A percentile compares a stretch with the other conserved stretches of the same genome.
Evolutionary conservation across 2,329 filamentous ascomycete genomes (phyloP).

Genomic region (Rhinocladiella similis): DNA sequence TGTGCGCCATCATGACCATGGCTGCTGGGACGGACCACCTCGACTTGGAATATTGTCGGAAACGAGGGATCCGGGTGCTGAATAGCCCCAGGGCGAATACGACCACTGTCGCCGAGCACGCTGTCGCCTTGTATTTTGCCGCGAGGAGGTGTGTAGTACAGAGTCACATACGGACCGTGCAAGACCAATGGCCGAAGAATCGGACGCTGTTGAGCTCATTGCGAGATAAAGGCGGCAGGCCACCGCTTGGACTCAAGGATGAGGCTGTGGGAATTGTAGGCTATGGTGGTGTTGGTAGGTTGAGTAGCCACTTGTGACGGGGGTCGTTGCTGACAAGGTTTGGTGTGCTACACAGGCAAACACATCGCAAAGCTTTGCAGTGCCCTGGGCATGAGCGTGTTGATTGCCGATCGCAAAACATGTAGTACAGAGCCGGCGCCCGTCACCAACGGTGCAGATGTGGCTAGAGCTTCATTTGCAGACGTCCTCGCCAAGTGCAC

Average conservation of each 20-base stretch:
- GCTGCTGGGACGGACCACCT: constrained; percentile 49
- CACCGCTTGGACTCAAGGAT: constrained; percentile 29
- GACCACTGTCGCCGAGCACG: constrained; percentile 49
- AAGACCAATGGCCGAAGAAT: constrained; percentile 41
- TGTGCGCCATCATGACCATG: constrained; percentile 45
- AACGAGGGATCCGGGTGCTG: constrained; percentile 44
- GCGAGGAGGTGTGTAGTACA: constrained; percentile 42
- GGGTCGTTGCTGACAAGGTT: not conserved
- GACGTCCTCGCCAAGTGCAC: constrained; percentile 32
- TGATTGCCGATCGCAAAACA: constrained; percentile 47
- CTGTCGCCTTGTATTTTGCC: constrained; percentile 50
- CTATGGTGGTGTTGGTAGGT: constrained; percentile 60
- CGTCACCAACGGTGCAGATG: not conserved
- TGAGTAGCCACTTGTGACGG: not conserved
- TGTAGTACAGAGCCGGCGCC: not conserved
- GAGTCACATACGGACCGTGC: constrained; percentile 34
- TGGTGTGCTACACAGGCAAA: constrained; percentile 35
- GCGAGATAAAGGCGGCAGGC: constrained; percentile 33
- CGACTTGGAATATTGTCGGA: constrained; percentile 42
- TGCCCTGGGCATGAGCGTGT: constrained; percentile 48
- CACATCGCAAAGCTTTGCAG: constrained; percentile 44
- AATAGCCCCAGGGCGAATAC: constrained; percentile 48
- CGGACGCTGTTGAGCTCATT: constrained; percentile 35
- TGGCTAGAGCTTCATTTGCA: constrained; percentile 27
- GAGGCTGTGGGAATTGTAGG: constrained; percentile 56